Base-by-base conservation (phyloP, 1,139 yeast genomes). In the Suhomyces anneliseae region DNA sequence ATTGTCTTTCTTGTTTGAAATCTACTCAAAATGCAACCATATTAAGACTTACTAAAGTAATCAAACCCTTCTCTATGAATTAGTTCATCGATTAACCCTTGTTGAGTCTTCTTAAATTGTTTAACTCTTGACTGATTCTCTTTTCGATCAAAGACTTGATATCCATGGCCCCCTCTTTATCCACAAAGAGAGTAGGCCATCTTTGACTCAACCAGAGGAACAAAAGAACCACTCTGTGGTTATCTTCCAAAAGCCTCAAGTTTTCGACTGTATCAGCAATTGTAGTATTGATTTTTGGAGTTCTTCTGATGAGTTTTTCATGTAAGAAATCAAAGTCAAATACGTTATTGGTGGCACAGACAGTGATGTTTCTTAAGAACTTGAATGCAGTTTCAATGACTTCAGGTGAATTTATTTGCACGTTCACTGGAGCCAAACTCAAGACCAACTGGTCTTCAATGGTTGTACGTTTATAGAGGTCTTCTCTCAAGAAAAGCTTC, bases 131-230 rank as follows among this genome's bases (percentile, higher is more conserved):
- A 54, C 80, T 79, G 40, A 87, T 85, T 49, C 85, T 72, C 60
- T 81, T 76, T 58, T 87, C 93, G 40, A 85, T 78, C 54, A 85
- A 64, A 27, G 79, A 70, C 60, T 87, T 86, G 56, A 89, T 66
- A 49, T 87, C 88, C 37, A 67, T 66, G 0, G 96, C 96, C 43
- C 90, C 81, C 49, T 85, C 87, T 29, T 82, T 74, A 61, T 90
- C 97, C 9, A 87, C 79, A 57, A 90, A 87, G 44, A 84, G 75
- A 35, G 85, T 82, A 0, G 97, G 96, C 73, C 87, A 92, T 59
- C 97, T 69, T 61, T 89, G 93, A 50, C 89, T 78, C 53, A 93
- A 73, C 99, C 99, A 93, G 63, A 90, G 70, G 61, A 82, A 92
- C 11, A 89, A 69, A 54, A 85, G 76, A 26, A 89, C 75, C 41